Evolutionary conservation across 805 yeast species (phyloP).

Genomic region (Vanderwaltozyma yarrowii): DNA sequence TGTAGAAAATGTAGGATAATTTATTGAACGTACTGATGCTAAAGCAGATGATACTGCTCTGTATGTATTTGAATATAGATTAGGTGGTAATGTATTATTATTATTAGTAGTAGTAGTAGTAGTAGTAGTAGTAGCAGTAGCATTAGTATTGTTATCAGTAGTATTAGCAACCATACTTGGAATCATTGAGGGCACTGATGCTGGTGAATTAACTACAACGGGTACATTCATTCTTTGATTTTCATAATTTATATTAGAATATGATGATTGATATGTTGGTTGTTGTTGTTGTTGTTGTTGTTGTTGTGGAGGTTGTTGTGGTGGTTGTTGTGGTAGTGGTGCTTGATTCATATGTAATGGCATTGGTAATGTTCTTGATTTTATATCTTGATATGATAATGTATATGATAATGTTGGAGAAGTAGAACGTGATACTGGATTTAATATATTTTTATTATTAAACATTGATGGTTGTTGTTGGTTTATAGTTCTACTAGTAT

Average conservation of each 20-base stretch:
- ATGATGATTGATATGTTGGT: neutral
- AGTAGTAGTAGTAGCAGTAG: neutral
- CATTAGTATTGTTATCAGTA: no score
- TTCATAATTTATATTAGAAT: neutral
- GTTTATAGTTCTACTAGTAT: no score
- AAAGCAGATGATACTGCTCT: neutral
- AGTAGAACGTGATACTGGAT: neutral
- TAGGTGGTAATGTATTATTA: neutral
- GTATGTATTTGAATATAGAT: neutral
- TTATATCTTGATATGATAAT: neutral
- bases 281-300: neutral
- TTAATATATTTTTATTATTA: neutral
- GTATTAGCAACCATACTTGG: neutral
- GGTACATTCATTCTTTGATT: neutral
- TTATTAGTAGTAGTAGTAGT: no score
- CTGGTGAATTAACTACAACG: neutral
- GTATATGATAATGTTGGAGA: neutral
- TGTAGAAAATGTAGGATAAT: neutral
- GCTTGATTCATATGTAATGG: neutral
- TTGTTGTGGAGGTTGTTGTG: neutral
- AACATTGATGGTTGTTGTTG: neutral
- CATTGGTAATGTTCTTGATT: conserved; percentile 2
- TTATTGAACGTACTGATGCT: no score
- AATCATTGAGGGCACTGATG: neutral
- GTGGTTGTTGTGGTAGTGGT: neutral